A percentile compares a stretch with the other conserved stretches of the same genome.
phyloP scores from a whole-genome alignment of 2,329 filamentous ascomycete species.

The Biscogniauxia marginata region DNA sequence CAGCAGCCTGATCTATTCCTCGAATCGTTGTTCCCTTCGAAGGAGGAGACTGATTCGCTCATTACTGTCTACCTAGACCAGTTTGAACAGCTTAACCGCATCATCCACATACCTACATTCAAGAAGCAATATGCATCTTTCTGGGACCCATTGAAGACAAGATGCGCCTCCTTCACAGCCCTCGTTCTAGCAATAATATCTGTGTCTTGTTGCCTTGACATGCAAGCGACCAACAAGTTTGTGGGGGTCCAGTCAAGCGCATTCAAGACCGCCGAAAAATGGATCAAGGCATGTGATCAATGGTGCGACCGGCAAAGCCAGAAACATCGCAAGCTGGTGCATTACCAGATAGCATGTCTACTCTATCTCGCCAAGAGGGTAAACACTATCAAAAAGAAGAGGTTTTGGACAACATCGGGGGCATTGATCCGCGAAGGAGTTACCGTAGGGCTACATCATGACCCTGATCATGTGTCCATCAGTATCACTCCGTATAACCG shows the following conservation, averaged over 20 bases:
- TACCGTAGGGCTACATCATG: slow-evolving; percentile 57
- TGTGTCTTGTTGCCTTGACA: slow-evolving; percentile 57
- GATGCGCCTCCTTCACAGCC: slow-evolving; percentile 54
- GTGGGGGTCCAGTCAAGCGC: slow-evolving; percentile 58
- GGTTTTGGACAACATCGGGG: slow-evolving; percentile 59
- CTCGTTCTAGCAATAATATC: slow-evolving; percentile 60
- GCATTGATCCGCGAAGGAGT: slow-evolving; percentile 57
- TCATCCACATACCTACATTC: slow-evolving; percentile 61
- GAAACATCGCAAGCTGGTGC: slow-evolving; percentile 59
- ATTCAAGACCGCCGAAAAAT: slow-evolving; percentile 54
- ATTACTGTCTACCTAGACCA: slow-evolving; percentile 52
- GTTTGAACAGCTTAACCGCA: slow-evolving; percentile 55
- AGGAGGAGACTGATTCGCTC: slow-evolving; percentile 48
- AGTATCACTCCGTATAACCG: slow-evolving; percentile 59
- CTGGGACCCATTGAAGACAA: slow-evolving; percentile 47
- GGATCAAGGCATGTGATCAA: slow-evolving; percentile 54
- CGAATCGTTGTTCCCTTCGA: slow-evolving; percentile 49
- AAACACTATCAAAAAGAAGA: slow-evolving; percentile 64
- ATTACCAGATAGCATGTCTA: slow-evolving; percentile 60
- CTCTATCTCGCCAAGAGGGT: slow-evolving; percentile 61
- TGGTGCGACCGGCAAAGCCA: slow-evolving; percentile 58
- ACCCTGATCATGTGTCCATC: slow-evolving; percentile 54
- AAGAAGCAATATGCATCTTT: slow-evolving; percentile 54
- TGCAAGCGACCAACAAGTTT: slow-evolving; percentile 52
- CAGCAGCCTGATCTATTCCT: slow-evolving; percentile 47